Conservation (phyloP, 768 basidiomycete species). For the Pholiota conissans region DNA sequence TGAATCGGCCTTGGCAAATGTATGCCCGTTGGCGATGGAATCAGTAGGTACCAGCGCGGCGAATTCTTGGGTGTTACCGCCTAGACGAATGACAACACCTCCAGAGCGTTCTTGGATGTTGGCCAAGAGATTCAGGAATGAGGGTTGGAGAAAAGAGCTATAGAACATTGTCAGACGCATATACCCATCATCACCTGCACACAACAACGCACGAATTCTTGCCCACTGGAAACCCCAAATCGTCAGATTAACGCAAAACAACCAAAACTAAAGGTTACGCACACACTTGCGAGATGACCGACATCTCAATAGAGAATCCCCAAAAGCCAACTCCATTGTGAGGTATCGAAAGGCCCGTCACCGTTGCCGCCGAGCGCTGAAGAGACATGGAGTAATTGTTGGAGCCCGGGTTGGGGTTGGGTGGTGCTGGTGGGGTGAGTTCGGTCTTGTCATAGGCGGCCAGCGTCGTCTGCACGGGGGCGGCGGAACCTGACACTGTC, state of each 20-base stretch:
- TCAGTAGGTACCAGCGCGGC: constrained; percentile 46
- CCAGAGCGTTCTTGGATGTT: constrained; percentile 67
- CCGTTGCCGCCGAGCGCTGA: constrained; percentile 27
- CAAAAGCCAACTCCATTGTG: constrained; percentile 23
- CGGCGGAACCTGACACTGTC: constrained; percentile 15
- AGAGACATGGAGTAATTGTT: constrained; percentile 47
- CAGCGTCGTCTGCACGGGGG: constrained; percentile 29
- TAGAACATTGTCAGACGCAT: neutral
- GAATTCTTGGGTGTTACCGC: constrained; percentile 79
- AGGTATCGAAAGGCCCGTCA: constrained; percentile 35
- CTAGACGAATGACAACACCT: constrained; percentile 60
- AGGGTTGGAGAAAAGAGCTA: constrained; percentile 49
- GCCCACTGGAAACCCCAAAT: constrained; percentile 34
- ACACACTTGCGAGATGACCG: constrained; percentile 47
- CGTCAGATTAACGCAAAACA: too few relatives aligned
- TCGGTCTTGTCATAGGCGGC: constrained; percentile 55
- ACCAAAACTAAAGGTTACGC: constrained; percentile 22
- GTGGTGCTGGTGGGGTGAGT: constrained; percentile 50
- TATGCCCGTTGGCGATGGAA: constrained; percentile 39
- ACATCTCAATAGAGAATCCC: constrained; percentile 20
- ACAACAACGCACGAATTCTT: constrained; percentile 39
- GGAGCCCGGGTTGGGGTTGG: constrained; percentile 37
- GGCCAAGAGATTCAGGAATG: constrained; percentile 76
- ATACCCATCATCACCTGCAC: constrained; percentile 9
- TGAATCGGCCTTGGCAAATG: constrained; percentile 3